These are phyloP conservation scores for Colletotrichum plurivorum DNA, from an alignment of 2,329 filamentous ascomycete species.

Conservation along the genomic window DNA sequence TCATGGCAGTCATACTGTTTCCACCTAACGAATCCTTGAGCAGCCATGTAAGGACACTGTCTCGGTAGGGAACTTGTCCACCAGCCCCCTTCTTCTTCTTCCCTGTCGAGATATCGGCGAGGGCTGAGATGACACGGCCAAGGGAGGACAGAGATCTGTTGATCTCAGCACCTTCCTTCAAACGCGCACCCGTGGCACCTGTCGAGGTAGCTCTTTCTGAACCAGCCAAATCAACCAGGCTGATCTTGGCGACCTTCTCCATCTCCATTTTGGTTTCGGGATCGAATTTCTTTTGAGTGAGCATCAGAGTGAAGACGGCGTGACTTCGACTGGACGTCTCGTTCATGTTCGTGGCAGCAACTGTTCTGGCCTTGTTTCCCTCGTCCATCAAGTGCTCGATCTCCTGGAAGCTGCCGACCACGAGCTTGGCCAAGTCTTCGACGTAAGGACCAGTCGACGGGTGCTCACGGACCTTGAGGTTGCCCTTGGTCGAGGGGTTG, in stretches of 20 bases:
- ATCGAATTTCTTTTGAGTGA: constrained; percentile 94
- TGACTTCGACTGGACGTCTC: constrained; percentile 98
- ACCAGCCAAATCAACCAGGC: constrained; percentile 96
- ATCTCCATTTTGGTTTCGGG: constrained; percentile 95
- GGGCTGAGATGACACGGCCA: constrained; percentile 95
- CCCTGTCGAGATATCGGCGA: constrained; percentile 89
- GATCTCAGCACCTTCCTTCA: constrained; percentile 99
- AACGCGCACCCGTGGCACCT: constrained; percentile 91
- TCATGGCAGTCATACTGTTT: constrained; percentile 99
- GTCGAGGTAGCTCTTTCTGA: constrained; percentile 98
- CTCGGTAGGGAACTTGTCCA: constrained; percentile 92
- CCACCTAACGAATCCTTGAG: constrained; percentile 97
- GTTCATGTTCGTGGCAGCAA: constrained; percentile 99
- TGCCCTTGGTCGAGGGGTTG: constrained; percentile 95
- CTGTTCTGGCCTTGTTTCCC: constrained; percentile 97
- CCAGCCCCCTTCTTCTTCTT: constrained; percentile 84
- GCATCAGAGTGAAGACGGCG: constrained; percentile 95
- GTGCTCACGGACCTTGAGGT: constrained; percentile 97
- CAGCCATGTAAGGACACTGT: constrained; percentile 96
- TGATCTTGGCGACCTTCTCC: constrained; percentile 98
- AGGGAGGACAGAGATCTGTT: constrained; percentile 96
- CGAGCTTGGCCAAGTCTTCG: constrained; percentile 95
- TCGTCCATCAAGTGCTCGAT: constrained; percentile 99
- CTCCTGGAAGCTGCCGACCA: constrained; percentile 92
- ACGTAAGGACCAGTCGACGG: constrained; percentile 98